Evolutionary conservation across 345 rosid species (phyloP), one percentile per base, ranked within the genome.

Genomic region (Brassica carinata): DNA sequence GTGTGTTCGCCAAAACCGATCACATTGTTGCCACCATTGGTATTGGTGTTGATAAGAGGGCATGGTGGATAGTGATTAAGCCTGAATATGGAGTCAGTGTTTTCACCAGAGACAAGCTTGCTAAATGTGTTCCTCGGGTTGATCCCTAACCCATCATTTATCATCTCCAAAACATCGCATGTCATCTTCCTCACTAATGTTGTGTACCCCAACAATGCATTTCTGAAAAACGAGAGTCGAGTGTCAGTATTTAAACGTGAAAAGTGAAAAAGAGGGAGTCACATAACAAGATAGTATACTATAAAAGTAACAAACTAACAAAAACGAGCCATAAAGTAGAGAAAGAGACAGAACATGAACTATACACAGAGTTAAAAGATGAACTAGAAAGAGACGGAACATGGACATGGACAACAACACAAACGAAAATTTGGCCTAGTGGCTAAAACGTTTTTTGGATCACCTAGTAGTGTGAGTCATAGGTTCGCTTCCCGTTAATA

Each of bases 1-100:
- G 97, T 90, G 78, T 94, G 96, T 77, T 90, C 98, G 0, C 97
- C 96, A 67, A 94, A 88, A n/a, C 97, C 97, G 33, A 90, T 86
- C 77, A 76, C 75, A 76, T 81, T 74, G 69, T 65, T 68, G 17
- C 48, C 81, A 29, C 40, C 67, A 72, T 77, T 45, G 69, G 62
- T 23, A 7, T 64, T 75, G 27, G 31, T 63, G 36, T 72, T 45
- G 34, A 59, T 15, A 30, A 31, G 81, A 48, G 81, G 84, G 80
- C 87, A 87, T 61, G 89, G 84, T 69, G 89, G 98, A 77, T 94
- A 92, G 83, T 94, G 93, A 73, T 94, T 94, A 17, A 92, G 83
- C 84, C 98, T 86, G 69, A 92, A 76, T 79, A 89, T 77, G n/a
- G 93, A 89, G 83, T 94, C 98, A 14, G 89, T 84, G 55, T 89